Conservation (phyloP, 352 stramenopile species). For the Phytophthora pluvialis region DNA sequence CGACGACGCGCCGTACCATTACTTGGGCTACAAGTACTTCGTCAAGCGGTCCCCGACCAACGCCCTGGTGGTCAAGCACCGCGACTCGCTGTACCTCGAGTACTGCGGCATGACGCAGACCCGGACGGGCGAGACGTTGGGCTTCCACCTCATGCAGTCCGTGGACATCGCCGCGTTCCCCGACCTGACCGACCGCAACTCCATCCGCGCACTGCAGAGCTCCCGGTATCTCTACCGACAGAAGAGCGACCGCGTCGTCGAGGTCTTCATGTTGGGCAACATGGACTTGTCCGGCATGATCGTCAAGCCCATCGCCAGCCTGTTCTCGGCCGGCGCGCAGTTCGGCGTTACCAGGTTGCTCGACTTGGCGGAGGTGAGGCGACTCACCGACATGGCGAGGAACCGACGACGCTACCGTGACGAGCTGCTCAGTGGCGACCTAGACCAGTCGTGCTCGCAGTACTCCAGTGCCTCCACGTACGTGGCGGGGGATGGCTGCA, state of each 20-base stretch:
- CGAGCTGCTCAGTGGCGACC: constrained; percentile 10
- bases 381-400: constrained; percentile 48
- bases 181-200: constrained; percentile 48
- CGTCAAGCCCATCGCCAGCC: constrained; percentile 40
- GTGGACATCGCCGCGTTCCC: constrained; percentile 50
- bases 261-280: constrained; percentile 53
- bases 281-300: constrained; percentile 47
- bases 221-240: constrained; percentile 61
- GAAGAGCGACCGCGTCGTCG: constrained; percentile 51
- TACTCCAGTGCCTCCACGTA: constrained; percentile 18
- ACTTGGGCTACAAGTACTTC: constrained; percentile 66
- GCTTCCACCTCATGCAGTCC: constrained; percentile 56
- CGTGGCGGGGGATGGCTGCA: constrained; percentile 17
- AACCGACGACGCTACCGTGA: constrained; percentile 24
- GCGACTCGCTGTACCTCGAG: constrained; percentile 47
- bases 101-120: constrained; percentile 46
- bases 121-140: constrained; percentile 39
- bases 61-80: constrained; percentile 36
- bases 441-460: constrained; percentile 19
- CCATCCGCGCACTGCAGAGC: constrained; percentile 47
- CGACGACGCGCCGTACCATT: constrained; percentile 51
- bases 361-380: constrained; percentile 53
- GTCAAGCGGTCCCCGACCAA: constrained; percentile 50
- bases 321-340: constrained; percentile 48
- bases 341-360: constrained; percentile 51